A percentile compares a stretch with the other conserved stretches of the same genome.
phyloP scores from a whole-genome alignment of 2,329 filamentous ascomycete species.

The Chaetoscypha palmicola region DNA sequence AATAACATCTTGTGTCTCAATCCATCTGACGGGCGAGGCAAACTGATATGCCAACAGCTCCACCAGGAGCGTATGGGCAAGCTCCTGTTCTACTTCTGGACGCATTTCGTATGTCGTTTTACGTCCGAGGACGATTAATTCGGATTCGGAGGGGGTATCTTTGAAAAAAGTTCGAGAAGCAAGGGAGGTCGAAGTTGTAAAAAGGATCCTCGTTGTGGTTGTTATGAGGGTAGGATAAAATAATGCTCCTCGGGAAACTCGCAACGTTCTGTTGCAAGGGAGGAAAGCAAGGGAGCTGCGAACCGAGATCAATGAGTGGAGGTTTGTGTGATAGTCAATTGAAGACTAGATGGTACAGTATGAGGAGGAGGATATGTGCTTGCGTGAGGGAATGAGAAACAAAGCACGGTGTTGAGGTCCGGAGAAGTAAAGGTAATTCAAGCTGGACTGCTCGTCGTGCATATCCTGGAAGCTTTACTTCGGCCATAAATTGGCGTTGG shows the following conservation, averaged over 20 bases:
- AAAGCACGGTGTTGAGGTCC: not conserved
- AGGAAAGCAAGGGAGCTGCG: slow-evolving; percentile 10
- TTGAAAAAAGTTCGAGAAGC: slow-evolving; percentile 2
- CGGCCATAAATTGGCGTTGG: slow-evolving; percentile 1
- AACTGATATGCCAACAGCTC: slow-evolving; percentile 99
- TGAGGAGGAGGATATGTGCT: not conserved
- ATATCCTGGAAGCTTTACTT: not conserved
- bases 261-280: slow-evolving; percentile 3
- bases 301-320: not conserved
- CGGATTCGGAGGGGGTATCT: slow-evolving; percentile 14
- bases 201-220: not conserved
- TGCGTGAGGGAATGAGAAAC: not conserved
- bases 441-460: not conserved
- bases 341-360: not conserved
- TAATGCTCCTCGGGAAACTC: slow-evolving; percentile 10
- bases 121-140: slow-evolving; percentile 26
- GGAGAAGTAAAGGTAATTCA: slow-evolving; percentile 6
- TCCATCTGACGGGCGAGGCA: slow-evolving; percentile 97
- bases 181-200: not conserved
- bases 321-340: not conserved
- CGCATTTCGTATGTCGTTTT: slow-evolving; percentile 59
- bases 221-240: slow-evolving; percentile 4
- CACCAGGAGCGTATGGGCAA: slow-evolving; percentile 94
- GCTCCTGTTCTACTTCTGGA: slow-evolving; percentile 98
- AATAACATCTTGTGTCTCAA: slow-evolving; percentile 99